Evolutionary conservation across 257 asterid species (phyloP).

Genomic region (Jaltomata sinuosa): DNA sequence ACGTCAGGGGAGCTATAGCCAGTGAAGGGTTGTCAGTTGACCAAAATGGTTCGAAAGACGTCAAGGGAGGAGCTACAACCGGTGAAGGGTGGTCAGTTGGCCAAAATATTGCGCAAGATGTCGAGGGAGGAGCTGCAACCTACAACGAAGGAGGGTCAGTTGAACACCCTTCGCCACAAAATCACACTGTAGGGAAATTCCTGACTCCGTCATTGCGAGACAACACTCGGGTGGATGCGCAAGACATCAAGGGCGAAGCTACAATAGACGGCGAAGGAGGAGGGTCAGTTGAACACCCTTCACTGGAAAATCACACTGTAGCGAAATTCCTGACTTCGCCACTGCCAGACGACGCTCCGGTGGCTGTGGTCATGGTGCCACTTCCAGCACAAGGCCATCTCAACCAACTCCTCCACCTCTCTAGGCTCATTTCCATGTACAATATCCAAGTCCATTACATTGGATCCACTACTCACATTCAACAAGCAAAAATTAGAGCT

Average conservation of each 20-base stretch:
- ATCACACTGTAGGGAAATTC: not conserved
- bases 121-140: not conserved
- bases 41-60: not conserved
- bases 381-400: conserved; percentile 71
- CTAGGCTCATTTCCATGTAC: conserved; percentile 45
- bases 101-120: not conserved
- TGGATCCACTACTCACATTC: conserved; percentile 38
- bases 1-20: not conserved
- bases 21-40: not conserved
- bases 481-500: conserved; percentile 40
- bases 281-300: not conserved
- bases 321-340: not conserved
- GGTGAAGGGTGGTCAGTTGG: not conserved
- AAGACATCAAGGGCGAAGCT: not conserved
- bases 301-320: not conserved
- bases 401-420: conserved; percentile 71
- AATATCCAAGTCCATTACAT: conserved; percentile 34
- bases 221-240: not conserved
- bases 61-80: not conserved
- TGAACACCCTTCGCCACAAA: not conserved
- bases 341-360: not conserved
- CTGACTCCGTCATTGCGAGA: not conserved
- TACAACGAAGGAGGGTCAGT: not conserved
- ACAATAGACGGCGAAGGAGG: not conserved
- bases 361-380: conserved; percentile 16